Percentiles rank a stretch among this genome's conserved stretches.
Conservation (phyloP, 345 rosid species). For the Euclidium syriacum region DNA sequence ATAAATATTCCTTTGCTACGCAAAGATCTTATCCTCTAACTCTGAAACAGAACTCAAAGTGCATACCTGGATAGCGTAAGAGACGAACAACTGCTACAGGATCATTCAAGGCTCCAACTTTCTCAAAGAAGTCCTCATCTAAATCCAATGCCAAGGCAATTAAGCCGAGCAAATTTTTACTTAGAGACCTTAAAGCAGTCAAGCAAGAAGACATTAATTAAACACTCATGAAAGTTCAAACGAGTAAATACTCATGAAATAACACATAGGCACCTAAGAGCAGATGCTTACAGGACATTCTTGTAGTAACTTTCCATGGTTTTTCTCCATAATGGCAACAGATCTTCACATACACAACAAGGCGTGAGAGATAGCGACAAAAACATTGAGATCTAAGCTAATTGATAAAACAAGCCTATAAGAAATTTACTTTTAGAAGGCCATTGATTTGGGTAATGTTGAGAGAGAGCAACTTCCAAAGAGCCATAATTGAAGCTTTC, state of each 20-base stretch:
- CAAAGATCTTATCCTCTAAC: not conserved
- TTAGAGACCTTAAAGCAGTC: conserved; percentile 46
- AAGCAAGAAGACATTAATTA: too few relatives aligned
- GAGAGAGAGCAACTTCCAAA: conserved; percentile 30
- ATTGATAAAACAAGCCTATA: not conserved
- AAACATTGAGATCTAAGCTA: not conserved
- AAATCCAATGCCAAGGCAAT: conserved; percentile 74
- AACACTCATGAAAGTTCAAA: too few relatives aligned
- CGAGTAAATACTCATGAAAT: too few relatives aligned
- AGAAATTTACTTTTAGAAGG: conserved; percentile 52
- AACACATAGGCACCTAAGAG: not conserved
- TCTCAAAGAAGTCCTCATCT: conserved; percentile 62
- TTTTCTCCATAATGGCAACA: conserved; percentile 66
- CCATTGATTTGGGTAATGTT: conserved; percentile 61
- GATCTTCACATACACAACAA: conserved; percentile 46
- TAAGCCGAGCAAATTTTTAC: conserved; percentile 44
- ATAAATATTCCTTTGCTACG: not conserved
- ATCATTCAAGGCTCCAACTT: conserved; percentile 50
- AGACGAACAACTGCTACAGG: conserved; percentile 55
- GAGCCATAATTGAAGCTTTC: conserved; percentile 78
- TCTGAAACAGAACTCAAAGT: not conserved
- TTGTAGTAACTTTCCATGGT: conserved; percentile 58
- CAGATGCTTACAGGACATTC: conserved; percentile 47
- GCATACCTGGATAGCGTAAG: conserved; percentile 75
- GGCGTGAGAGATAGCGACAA: not conserved